These are phyloP conservation scores for Eudorina sp. DNA, from an alignment of 139 green algal species.

Conservation along the genomic window DNA sequence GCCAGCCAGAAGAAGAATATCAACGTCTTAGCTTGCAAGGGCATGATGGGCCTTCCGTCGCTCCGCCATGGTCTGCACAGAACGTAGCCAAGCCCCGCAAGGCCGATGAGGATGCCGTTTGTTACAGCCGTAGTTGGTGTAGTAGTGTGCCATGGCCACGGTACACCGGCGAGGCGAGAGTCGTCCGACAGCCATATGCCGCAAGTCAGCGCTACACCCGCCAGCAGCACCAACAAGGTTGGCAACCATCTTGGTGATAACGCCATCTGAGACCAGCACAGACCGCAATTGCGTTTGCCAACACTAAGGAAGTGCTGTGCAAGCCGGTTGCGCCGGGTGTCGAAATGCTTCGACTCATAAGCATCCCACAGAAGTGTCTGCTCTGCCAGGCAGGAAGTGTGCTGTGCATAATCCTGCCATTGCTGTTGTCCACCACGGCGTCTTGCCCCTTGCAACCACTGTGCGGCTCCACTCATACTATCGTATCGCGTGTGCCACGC, in stretches of 20 bases:
- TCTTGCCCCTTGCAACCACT: not conserved
- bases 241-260: not conserved
- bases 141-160: not conserved
- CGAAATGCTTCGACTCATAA: not conserved
- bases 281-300: not conserved
- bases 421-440: not conserved
- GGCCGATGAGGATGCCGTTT: not conserved
- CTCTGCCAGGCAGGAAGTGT: not conserved
- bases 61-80: not conserved
- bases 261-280: not conserved
- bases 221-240: not conserved
- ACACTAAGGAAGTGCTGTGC: not conserved
- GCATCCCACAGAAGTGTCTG: not conserved
- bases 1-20: conserved; percentile 8
- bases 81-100: not conserved
- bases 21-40: not conserved
- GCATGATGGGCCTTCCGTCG: not conserved
- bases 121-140: not conserved
- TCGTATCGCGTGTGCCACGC: not conserved
- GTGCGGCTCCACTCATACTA: not conserved
- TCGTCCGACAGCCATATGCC: not conserved
- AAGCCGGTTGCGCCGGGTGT: not conserved
- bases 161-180: not conserved
- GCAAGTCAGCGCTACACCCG: conserved; percentile 3
- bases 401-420: not conserved